Base-by-base conservation (phyloP, 1,139 yeast species). In the Candida albicans region DNA sequence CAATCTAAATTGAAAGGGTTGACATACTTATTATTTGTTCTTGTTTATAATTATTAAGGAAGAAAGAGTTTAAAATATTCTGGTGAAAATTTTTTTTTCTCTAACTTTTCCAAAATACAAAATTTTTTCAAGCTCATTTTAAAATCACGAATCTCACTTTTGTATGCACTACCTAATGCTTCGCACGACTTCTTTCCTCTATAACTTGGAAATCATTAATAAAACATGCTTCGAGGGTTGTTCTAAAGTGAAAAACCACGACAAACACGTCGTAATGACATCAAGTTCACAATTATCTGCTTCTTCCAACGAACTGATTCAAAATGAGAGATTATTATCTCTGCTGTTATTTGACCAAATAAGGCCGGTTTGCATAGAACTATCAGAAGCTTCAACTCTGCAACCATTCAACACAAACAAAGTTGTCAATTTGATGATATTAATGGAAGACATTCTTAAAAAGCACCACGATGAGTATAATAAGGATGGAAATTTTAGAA, bases 281-380 rank as follows among this genome's bases (percentile, higher is more conserved):
- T 33, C 38, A 32, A 33, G 37, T 9, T 9, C 32, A 34, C 26
- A 26, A 18, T 18, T 18, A 18, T 18, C 22, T 3, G 5, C 22
- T 18, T 25, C 35, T 24, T 27, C 29, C 22, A 42, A 32, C 11
- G 32, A 13, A 8, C 4, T 29, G 13, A 29, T 12, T 35, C 43
- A 39, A n/a, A 29, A 33, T 13, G 49, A 46, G 12, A 40, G 42
- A 39, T n/a, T 40, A 30, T 49, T 67, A 36, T 67, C 75, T 7
- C 60, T 57, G 53, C 56, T 49, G 48, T 52, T 73, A 15, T 73
- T 73, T 49, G 45, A 43, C 2, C 47, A 51, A 37, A 46, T 72
- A 31, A 69, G 68, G 44, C 72, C 73, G 0, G 34, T 47, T n/a
- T 73, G 77, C 47, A 62, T 66, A 31, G 57, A 58, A 39, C 52